Evolutionary conservation across 179 eudicot genomes (phyloP).

Genomic region (Silene coronaria): DNA sequence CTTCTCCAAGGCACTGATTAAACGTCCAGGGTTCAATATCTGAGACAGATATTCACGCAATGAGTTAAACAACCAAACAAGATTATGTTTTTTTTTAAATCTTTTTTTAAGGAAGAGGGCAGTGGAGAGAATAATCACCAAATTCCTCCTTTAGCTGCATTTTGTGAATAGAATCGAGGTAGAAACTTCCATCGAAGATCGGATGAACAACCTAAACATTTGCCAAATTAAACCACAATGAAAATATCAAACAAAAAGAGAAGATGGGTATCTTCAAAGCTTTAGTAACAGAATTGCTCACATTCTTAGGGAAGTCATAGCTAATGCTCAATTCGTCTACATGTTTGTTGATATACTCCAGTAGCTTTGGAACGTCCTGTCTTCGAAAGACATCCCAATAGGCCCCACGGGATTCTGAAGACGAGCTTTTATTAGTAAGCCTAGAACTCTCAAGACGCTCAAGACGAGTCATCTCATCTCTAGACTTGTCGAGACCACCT

Average conservation of each 20-base stretch:
- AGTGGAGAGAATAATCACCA: constrained; percentile 37
- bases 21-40: constrained; percentile 95
- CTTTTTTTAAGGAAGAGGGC: not conserved
- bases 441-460: constrained; percentile 33
- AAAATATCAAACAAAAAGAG: not conserved
- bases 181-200: constrained; percentile 69
- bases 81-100: not conserved
- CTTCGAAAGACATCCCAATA: constrained; percentile 86
- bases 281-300: constrained; percentile 27
- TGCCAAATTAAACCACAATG: constrained; percentile 3
- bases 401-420: constrained; percentile 42
- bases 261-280: not conserved
- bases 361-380: constrained; percentile 76
- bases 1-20: constrained; percentile 79
- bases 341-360: constrained; percentile 58
- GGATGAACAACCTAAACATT: constrained; percentile 63
- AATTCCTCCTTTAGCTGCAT: constrained; percentile 78
- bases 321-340: constrained; percentile 41
- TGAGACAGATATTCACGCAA: constrained; percentile 21
- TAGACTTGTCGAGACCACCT: constrained; percentile 45
- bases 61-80: constrained; percentile 1
- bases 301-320: constrained; percentile 36
- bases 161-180: constrained; percentile 66
- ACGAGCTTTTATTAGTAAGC: constrained; percentile 12
- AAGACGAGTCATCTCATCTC: constrained; percentile 29